Base-by-base conservation (phyloP, 2,329 filamentous ascomycete genomes). In the Fusarium domesticum region DNA sequence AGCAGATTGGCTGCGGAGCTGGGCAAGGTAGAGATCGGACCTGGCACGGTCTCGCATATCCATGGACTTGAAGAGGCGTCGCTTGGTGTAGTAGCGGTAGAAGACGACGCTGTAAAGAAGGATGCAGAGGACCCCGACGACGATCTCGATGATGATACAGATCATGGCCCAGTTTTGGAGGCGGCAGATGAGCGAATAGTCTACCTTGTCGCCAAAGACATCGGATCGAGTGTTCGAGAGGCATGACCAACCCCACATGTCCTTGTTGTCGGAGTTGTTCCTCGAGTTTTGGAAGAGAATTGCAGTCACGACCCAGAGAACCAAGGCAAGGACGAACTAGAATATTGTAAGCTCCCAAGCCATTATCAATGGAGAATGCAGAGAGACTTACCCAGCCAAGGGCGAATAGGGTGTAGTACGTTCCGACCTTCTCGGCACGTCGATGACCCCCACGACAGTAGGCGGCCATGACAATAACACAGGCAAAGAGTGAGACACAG, bases 171-270 rank as follows among this genome's bases (percentile, higher is more conserved):
- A 98, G 72, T 95, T 93, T 48, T 96, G 72, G 61, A 98, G 81
- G 60, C 92, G 86, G 74, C 93, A 98, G 56, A 97, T 79, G 39
- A 98, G 84, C 18, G 82, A 82, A 70, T 97, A 98, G 70, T 93
- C 78, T 58, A 98, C 80, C 60, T 93, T 84, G 44, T 91, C 75
- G 50, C 81, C 65, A 66, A 92, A 97, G 41, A 96, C 72, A 39
- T 89, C 70, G 43, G 84, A 74, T 49, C 92, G 84, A 54, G 84
- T 82, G 67, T 96, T 97, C 61, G 95, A 80, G 45, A 91, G 85
- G 68, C 93, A 98, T n/a, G 89, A 83, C 93, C 93, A 98, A 47
- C 92, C 91, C 93, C 93, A 98, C 69, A 98, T 81, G 68, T 98
- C 93, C 68, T 96, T 83, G 62, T 87, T 87, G 53, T 81, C 72